Evolutionary conservation across 495 filamentous ascomycete species (phyloP).

Genomic region (Pseudotulostoma volvatum): DNA sequence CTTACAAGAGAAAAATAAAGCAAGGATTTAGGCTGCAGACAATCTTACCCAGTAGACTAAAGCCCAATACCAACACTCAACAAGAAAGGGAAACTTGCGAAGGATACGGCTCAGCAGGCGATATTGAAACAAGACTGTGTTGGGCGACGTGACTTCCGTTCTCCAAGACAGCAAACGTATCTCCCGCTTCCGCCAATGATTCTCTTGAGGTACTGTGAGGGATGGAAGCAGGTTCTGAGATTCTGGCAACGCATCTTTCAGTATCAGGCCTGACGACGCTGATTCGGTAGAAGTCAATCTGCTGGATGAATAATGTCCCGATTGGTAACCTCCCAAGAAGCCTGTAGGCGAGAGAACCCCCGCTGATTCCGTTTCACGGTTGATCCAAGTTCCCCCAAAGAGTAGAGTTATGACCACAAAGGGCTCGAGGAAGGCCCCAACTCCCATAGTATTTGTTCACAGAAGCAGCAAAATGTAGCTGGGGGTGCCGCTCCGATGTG

Average conservation of each 20-base stretch:
- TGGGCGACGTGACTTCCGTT: constrained; percentile 33
- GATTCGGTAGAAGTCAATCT: constrained; percentile 20
- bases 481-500: too few species aligned
- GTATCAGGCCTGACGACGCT: constrained; percentile 12
- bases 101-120: constrained; percentile 42
- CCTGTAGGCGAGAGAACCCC: constrained; percentile 2
- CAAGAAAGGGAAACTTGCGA: constrained; percentile 53
- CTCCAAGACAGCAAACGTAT: constrained; percentile 20
- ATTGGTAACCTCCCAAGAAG: constrained; percentile 4
- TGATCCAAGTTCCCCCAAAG: constrained; percentile 45
- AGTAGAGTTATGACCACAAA: constrained; percentile 37
- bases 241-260: constrained; percentile 18
- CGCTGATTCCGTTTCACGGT: constrained; percentile 18
- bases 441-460: too few species aligned
- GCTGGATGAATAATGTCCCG: not conserved
- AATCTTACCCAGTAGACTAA: constrained; percentile 42
- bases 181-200: constrained; percentile 26
- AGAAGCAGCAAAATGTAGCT: too few species aligned
- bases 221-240: constrained; percentile 16
- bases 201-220: constrained; percentile 11
- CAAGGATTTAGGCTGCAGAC: too few species aligned
- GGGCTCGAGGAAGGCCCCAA: constrained; percentile 35
- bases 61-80: constrained; percentile 73
- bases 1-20: too few species aligned
- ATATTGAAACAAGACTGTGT: constrained; percentile 35